Conservation (phyloP, 345 rosid genomes). For the Pugionium cornutum region DNA sequence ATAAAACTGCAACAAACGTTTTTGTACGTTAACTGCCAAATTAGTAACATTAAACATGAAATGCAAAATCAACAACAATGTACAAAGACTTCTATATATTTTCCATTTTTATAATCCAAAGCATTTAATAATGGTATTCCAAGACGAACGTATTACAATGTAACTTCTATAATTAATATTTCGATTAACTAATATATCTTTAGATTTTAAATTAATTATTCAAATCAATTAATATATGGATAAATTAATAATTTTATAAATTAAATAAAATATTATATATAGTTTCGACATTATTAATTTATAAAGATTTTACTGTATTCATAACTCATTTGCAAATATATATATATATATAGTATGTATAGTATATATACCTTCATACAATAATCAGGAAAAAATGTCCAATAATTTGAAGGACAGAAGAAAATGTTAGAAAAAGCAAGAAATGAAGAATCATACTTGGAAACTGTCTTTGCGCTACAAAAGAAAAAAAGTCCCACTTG, state of each 20-base stretch:
- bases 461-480: slow-evolving; percentile 1
- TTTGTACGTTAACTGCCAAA: background rate
- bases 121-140: background rate
- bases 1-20: background rate
- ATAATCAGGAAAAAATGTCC: background rate
- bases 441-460: slow-evolving; percentile 17
- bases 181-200: too few species aligned
- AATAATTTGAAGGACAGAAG: background rate
- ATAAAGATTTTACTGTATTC: too few species aligned
- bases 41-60: background rate
- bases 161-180: background rate
- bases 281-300: too few species aligned
- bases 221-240: too few species aligned
- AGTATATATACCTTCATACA: background rate
- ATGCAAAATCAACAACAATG: background rate
- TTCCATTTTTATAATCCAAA: background rate
- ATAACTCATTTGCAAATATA: too few species aligned
- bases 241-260: too few species aligned
- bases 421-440: background rate
- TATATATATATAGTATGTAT: too few species aligned
- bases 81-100: background rate
- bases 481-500: slow-evolving; percentile 13
- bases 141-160: background rate
- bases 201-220: too few species aligned
- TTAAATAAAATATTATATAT: too few species aligned